Base-by-base conservation (phyloP, 768 basidiomycete genomes). In the Leccinum olivaceopallidum region DNA sequence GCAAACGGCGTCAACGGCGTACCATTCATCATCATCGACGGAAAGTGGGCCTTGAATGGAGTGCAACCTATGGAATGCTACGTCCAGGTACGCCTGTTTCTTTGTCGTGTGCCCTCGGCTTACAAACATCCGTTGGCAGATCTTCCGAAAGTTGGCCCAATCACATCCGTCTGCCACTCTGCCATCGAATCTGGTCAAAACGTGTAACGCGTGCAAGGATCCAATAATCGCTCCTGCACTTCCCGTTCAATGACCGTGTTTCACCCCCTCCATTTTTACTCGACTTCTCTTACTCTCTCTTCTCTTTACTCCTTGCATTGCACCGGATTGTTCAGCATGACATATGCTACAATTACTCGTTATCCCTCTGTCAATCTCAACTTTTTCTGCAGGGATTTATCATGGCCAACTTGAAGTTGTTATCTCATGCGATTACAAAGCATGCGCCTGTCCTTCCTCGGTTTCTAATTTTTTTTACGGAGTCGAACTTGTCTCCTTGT, bases 151-250 rank as follows among this genome's bases (percentile, higher is more conserved):
- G 22, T 24, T 24, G 22, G 22, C 22, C 22, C 22, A 24, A 24
- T 24, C 22, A 24, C 22, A 24, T 24, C 22, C 22, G 22, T 24
- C 22, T 24, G 22, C 22, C 22, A 24, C 22, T 28, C 44, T 56
- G 24, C 3, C 57, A 24, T 10, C 42, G 10, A 50, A 47, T 44
- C 51, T 63, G 28, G 26, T 57, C 55, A 60, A 62, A 56, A 1
- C 67, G 34, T 71, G 71, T 39, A 61, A 57, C 36, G 68, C 60
- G 10, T 61, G 60, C 68, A 68, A 64, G 53, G 68, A 68, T 59
- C 50, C 68, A 13, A 55, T 65, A 20, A 42, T 65, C 2, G 56
- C 65, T 0, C 39, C 69, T 20, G 47, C 64, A 44, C 61, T 72
- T 8, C 28, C 64, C 7, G 66, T 63, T 5, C 71, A 66, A 69